A percentile compares a stretch with the other conserved stretches of the same genome.
phyloP scores from a whole-genome alignment of 73 alveolate species.

The Paramecium octaurelia region DNA sequence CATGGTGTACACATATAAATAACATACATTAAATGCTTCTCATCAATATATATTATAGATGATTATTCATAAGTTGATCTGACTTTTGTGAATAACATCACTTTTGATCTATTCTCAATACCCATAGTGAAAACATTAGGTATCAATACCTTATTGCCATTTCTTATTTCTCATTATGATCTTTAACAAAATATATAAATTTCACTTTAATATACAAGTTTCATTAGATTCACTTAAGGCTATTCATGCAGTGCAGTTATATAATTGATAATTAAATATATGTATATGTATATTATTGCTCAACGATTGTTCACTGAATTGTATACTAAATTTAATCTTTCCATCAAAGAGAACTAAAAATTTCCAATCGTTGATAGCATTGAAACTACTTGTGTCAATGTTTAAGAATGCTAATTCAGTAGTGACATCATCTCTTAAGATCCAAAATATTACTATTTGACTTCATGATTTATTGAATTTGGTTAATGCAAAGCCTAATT shows the following conservation, averaged over 20 bases:
- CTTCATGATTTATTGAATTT: neutral
- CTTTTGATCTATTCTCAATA: neutral
- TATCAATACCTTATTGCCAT: neutral
- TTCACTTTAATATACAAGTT: neutral
- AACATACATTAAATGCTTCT: neutral
- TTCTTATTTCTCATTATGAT: neutral
- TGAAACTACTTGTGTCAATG: neutral
- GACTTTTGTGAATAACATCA: neutral
- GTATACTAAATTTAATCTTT: neutral
- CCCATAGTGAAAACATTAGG: neutral
- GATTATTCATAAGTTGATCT: neutral
- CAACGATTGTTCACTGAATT: neutral
- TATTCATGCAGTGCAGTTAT: neutral
- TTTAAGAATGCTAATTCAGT: neutral
- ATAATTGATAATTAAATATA: neutral
- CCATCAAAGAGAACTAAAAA: neutral
- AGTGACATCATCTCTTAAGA: neutral
- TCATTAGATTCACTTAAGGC: neutral
- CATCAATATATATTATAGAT: neutral
- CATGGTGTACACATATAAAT: neutral
- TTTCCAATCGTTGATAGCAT: neutral
- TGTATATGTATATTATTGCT: neutral
- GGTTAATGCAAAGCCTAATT: neutral
- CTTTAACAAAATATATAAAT: neutral
- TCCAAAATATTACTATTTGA: neutral